Evolutionary conservation across 192 early-diverging fungal species (phyloP).

Genomic region (Paraglomus brasilianum): DNA sequence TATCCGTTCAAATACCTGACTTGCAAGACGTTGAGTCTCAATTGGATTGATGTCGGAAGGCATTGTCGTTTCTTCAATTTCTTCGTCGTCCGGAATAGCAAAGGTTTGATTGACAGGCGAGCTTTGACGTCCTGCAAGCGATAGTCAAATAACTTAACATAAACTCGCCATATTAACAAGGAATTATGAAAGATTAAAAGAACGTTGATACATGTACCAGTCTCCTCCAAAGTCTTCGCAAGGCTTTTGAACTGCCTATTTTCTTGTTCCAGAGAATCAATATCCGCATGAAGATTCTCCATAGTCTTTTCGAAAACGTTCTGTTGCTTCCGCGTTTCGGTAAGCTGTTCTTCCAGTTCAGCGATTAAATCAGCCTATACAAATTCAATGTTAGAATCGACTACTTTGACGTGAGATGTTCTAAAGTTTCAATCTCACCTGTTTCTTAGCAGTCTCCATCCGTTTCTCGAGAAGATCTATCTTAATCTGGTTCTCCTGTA

Average conservation of each 20-base stretch:
- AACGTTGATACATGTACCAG: constrained; percentile 13
- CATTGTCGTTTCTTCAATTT: background rate
- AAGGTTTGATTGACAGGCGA: background rate
- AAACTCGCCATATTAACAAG: background rate
- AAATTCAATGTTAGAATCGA: background rate
- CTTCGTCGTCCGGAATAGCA: background rate
- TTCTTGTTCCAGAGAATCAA: constrained; percentile 68
- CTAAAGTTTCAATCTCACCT: constrained; percentile 38
- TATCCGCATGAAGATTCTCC: constrained; percentile 64
- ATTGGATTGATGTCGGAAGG: background rate
- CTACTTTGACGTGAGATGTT: constrained; percentile 3
- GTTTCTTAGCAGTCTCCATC: constrained; percentile 63
- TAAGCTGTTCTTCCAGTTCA: constrained; percentile 59
- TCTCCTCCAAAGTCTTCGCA: constrained; percentile 37
- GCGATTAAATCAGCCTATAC: constrained; percentile 55
- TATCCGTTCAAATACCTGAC: constrained; percentile 20
- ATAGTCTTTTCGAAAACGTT: constrained; percentile 72
- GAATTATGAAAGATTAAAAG: background rate
- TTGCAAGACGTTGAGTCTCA: background rate
- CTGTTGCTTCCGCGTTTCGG: constrained; percentile 59
- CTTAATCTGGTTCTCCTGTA: constrained; percentile 74
- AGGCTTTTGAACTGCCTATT: constrained; percentile 53
- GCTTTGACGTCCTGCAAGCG: background rate
- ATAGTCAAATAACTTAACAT: background rate
- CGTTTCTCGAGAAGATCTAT: constrained; percentile 83